phyloP scores from a whole-genome alignment of 75 land plant species.

The Pseudotsuga menziesii region DNA sequence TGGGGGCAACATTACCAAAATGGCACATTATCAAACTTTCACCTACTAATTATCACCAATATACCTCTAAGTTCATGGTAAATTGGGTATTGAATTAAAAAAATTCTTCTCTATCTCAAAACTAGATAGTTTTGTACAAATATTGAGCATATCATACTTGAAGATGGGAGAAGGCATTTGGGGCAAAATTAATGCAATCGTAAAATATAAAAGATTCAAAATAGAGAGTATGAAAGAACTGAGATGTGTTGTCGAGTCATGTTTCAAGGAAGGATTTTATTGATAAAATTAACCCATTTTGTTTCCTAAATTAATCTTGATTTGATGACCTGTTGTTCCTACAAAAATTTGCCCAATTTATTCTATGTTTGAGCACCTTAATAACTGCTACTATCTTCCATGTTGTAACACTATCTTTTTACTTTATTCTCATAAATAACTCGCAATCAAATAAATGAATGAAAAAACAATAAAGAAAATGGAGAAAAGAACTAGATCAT shows the following conservation, averaged over 20 bases:
- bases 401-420: neutral
- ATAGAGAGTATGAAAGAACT: neutral
- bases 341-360: neutral
- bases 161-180: neutral
- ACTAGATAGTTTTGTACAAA: too few species aligned
- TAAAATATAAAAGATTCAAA: neutral
- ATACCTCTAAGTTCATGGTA: too few species aligned
- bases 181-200: neutral
- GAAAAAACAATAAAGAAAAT: neutral
- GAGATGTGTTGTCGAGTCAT: neutral
- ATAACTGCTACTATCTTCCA: neutral
- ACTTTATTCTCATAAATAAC: neutral
- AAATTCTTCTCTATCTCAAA: too few species aligned
- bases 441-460: neutral
- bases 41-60: too few species aligned
- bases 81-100: too few species aligned
- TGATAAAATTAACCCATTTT: neutral
- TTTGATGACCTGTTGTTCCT: neutral
- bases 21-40: too few species aligned
- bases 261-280: neutral
- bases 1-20: too few species aligned
- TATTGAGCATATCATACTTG: too few species aligned
- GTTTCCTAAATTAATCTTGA: neutral
- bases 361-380: neutral
- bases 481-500: neutral